A percentile compares a stretch with the other conserved stretches of the same genome.
These are phyloP conservation scores for Malbranchea cinnamomea DNA, from an alignment of 2,329 filamentous ascomycete genomes.

Conservation along the genomic window DNA sequence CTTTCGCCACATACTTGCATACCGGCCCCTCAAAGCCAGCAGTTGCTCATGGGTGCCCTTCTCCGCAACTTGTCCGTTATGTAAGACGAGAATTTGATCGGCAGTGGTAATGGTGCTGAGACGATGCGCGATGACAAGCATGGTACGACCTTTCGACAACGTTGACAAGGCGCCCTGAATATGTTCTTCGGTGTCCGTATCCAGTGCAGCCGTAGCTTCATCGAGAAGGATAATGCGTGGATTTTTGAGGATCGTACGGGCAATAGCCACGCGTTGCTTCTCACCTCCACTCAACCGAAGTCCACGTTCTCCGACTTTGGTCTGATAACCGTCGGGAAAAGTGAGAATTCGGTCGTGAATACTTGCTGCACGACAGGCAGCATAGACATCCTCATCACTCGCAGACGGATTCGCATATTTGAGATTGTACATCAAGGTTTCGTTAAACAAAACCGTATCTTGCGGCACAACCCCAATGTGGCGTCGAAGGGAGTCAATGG, in stretches of 20 bases:
- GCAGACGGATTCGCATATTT: constrained; percentile 73
- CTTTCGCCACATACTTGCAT: constrained; percentile 77
- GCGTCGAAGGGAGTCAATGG: constrained; percentile 80
- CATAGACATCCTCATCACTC: constrained; percentile 66
- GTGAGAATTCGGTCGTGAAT: constrained; percentile 85
- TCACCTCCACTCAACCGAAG: constrained; percentile 78
- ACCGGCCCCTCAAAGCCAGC: constrained; percentile 53
- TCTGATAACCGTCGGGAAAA: constrained; percentile 78
- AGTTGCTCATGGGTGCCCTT: constrained; percentile 66
- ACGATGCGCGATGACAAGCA: constrained; percentile 88
- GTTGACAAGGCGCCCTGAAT: constrained; percentile 76
- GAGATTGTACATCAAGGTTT: constrained; percentile 87
- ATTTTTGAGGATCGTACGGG: constrained; percentile 81
- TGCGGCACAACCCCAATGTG: constrained; percentile 95
- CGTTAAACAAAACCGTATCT: constrained; percentile 90
- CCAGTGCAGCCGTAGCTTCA: constrained; percentile 75
- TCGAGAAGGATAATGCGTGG: constrained; percentile 85
- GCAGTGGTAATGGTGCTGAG: constrained; percentile 75
- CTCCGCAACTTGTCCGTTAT: constrained; percentile 62
- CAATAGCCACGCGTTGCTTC: constrained; percentile 87
- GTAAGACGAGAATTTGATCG: constrained; percentile 69
- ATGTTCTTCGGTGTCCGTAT: constrained; percentile 83
- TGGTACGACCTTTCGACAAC: constrained; percentile 71
- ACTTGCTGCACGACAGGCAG: constrained; percentile 70
- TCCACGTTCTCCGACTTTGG: constrained; percentile 81